Base-by-base conservation (phyloP, 371 early-diverging fungal species). In the Apophysomyces sp. region DNA sequence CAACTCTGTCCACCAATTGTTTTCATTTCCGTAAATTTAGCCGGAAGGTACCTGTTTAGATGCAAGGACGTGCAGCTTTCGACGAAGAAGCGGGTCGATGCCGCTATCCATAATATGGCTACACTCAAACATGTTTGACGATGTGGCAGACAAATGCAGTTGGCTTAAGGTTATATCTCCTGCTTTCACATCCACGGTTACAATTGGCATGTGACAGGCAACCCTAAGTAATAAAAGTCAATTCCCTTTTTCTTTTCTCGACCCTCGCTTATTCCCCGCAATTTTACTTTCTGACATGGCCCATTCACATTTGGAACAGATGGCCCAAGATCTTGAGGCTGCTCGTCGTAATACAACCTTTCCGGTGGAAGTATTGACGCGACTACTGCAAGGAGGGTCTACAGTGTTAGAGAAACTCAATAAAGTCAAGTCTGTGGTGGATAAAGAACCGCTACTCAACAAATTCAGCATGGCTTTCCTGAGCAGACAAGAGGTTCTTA, bases 261-360 rank as follows among this genome's bases (percentile, higher is more conserved):
- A 16, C 34, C 39, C 12, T 30, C 55, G 30, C 21, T 29, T 32
- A 0, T 51, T 26, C 52, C 40, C 7, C 41, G 34, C 58, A 40
- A 18, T 27, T 26, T 12, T n/a, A n/a, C 40, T 56, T n/a, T 40
- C 55, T 74, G 72, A 54, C 63, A 21, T 44, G 49, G 61, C 72
- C 21, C 66, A 72, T 16, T 68, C 71, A 27, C 68, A 67, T 36
- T 54, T 76, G 36, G 51, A 67, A 2, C 81, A 78, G 56, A 71
- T 69, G 55, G 54, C 55, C 24, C 65, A 61, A 27, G 86, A 86
- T 58, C 68, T 86, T 18, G 69, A 78, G 26, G 62, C 68, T 12
- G 84, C 84, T 16, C 72, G 86, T 31, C 65, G 71, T n/a, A 76
- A 76, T 53, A 62, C 84, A 13, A 58, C 73, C 0, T 84, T 84